These are phyloP conservation scores for Saxispiralis lemnorum DNA, from an alignment of 495 filamentous ascomycete species.

Conservation along the genomic window DNA sequence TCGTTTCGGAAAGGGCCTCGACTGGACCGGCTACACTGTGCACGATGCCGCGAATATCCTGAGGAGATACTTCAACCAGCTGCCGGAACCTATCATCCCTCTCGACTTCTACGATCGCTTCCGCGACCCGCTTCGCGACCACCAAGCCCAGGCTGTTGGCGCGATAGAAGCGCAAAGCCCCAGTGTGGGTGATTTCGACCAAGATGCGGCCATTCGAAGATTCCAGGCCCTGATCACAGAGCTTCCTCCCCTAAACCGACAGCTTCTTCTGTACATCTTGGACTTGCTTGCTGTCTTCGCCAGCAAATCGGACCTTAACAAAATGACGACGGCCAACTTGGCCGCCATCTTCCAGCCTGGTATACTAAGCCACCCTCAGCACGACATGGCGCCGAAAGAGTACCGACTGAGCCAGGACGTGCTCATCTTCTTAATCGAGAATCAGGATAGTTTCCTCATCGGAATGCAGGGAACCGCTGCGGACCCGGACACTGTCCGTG, in stretches of 20 bases:
- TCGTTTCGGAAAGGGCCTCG: constrained; percentile 85
- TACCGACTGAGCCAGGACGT: constrained; percentile 94
- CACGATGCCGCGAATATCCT: constrained; percentile 97
- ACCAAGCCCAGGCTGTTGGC: constrained; percentile 55
- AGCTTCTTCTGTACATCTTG: constrained; percentile 88
- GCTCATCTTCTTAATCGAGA: constrained; percentile 93
- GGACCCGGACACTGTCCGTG: constrained; percentile 71
- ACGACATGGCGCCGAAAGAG: constrained; percentile 86
- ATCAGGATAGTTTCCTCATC: constrained; percentile 57
- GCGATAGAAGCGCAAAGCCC: constrained; percentile 35
- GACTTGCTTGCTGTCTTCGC: constrained; percentile 97
- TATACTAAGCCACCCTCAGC: constrained; percentile 77
- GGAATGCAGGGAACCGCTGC: constrained; percentile 86
- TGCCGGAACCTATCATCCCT: constrained; percentile 91
- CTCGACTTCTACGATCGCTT: constrained; percentile 85
- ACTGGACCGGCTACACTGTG: constrained; percentile 96
- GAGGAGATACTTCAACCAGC: constrained; percentile 80
- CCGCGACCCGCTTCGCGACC: constrained; percentile 62
- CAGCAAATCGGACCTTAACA: constrained; percentile 88
- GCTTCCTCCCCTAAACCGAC: constrained; percentile 81
- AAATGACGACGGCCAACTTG: constrained; percentile 87
- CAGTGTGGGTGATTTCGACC: constrained; percentile 48
- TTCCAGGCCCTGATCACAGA: constrained; percentile 88
- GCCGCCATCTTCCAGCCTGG: constrained; percentile 98
- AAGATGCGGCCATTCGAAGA: constrained; percentile 52